phyloP scores from a whole-genome alignment of 148 eudicot genomes.

The Selenicereus undatus region DNA sequence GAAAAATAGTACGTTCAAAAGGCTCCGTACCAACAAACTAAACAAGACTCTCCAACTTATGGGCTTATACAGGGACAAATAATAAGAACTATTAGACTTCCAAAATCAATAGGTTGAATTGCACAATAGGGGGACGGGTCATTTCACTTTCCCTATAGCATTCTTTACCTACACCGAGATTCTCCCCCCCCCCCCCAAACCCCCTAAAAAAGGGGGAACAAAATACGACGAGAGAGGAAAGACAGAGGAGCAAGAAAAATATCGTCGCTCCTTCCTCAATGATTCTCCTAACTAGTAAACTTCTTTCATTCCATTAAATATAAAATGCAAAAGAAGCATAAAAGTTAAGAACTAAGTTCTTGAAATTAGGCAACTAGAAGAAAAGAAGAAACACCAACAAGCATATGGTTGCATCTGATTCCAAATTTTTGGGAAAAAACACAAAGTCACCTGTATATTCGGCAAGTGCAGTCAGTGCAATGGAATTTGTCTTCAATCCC shows the following conservation, averaged over 20 bases:
- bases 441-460: slow-evolving; percentile 65
- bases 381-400: neutral
- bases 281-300: neutral
- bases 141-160: neutral
- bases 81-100: neutral
- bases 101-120: neutral
- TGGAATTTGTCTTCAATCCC: slow-evolving; percentile 75
- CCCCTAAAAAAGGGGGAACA: neutral
- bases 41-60: neutral
- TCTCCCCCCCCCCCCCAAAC: neutral
- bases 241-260: neutral
- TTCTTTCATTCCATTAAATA: no score
- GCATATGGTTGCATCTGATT: neutral
- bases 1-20: neutral
- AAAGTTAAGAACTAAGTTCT: neutral
- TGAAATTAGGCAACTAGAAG: slow-evolving; percentile 3
- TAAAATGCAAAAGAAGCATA: neutral
- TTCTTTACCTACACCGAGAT: neutral
- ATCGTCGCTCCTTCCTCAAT: neutral
- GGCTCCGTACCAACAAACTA: neutral
- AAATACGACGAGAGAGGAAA: no score
- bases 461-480: slow-evolving; percentile 81
- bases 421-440: neutral
- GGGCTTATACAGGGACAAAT: neutral
- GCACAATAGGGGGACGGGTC: neutral